These are phyloP conservation scores for Phaeosphaeriaceae sp. DNA, from an alignment of 2,329 filamentous ascomycete species.

Conservation along the genomic window DNA sequence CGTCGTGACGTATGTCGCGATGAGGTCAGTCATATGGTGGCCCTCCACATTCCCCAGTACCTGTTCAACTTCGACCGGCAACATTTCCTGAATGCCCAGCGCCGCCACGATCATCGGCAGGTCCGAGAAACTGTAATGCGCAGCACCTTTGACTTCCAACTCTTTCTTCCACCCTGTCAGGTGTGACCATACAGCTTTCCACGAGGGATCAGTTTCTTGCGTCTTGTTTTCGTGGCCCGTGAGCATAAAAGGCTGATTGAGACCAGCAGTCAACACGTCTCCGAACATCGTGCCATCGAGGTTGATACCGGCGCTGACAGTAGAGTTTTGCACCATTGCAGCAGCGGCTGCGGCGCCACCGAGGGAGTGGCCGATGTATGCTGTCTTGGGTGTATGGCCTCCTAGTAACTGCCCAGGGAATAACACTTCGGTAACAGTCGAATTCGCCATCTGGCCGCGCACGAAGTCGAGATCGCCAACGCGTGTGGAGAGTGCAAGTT, in stretches of 20 bases:
- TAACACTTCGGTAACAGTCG: slow-evolving; percentile 11
- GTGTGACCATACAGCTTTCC: slow-evolving; percentile 30
- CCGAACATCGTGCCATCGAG: slow-evolving; percentile 46
- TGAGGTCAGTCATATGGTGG: slow-evolving; percentile 24
- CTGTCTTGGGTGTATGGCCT: slow-evolving; percentile 12
- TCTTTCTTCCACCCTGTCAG: slow-evolving; percentile 36
- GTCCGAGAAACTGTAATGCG: slow-evolving; percentile 40
- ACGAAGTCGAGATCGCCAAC: slow-evolving; percentile 31
- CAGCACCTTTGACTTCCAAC: slow-evolving; percentile 29
- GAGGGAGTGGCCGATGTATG: slow-evolving; percentile 46
- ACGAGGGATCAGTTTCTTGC: slow-evolving; percentile 35
- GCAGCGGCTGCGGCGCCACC: slow-evolving; percentile 42
- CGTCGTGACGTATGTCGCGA: slow-evolving; percentile 21
- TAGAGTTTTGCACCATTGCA: slow-evolving; percentile 18
- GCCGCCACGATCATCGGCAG: slow-evolving; percentile 23
- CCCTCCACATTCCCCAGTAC: slow-evolving; percentile 32
- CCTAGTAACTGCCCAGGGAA: slow-evolving; percentile 9
- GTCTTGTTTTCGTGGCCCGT: slow-evolving; percentile 39
- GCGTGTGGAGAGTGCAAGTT: slow-evolving; percentile 27
- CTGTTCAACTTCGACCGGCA: slow-evolving; percentile 24
- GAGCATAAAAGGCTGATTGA: slow-evolving; percentile 30
- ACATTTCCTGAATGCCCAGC: slow-evolving; percentile 21
- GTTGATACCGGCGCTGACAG: slow-evolving; percentile 40
- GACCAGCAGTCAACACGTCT: slow-evolving; percentile 15
- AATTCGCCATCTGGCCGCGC: slow-evolving; percentile 22